Evolutionary conservation across 441 rosid genomes (phyloP).

Genomic region (Metrosideros polymorpha): DNA sequence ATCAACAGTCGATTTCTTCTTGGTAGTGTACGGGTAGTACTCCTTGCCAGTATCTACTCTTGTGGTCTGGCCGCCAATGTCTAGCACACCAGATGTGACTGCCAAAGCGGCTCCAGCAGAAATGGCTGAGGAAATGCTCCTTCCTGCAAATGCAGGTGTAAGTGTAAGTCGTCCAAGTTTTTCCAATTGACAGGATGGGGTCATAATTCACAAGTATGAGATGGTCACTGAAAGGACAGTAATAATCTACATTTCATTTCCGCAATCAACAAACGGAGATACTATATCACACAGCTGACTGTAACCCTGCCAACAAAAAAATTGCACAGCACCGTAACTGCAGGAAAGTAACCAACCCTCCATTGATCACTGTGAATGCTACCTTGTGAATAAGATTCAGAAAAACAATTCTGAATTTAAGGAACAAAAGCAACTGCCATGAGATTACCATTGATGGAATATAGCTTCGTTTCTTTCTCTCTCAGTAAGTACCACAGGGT

Average conservation of each 20-base stretch:
- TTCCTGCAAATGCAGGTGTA: conserved; percentile 36
- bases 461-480: neutral
- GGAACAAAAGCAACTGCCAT: neutral
- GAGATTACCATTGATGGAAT: neutral
- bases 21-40: conserved; percentile 70
- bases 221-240: neutral
- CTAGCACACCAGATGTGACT: conserved; percentile 59
- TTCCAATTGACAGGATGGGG: neutral
- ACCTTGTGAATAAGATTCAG: neutral
- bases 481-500: neutral
- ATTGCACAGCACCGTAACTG: neutral
- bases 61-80: conserved; percentile 76
- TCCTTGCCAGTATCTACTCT: conserved; percentile 75
- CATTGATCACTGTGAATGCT: neutral
- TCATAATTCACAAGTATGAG: neutral
- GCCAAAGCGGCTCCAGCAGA: conserved; percentile 83
- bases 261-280: neutral
- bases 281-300: neutral
- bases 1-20: conserved; percentile 60
- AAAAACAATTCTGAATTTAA: neutral
- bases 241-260: neutral
- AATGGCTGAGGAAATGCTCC: conserved; percentile 63
- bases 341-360: neutral
- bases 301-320: neutral
- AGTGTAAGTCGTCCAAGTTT: neutral